Evolutionary conservation across 208 protist genomes (phyloP).

Genomic region (Herpetomonas samuelpessoai): DNA sequence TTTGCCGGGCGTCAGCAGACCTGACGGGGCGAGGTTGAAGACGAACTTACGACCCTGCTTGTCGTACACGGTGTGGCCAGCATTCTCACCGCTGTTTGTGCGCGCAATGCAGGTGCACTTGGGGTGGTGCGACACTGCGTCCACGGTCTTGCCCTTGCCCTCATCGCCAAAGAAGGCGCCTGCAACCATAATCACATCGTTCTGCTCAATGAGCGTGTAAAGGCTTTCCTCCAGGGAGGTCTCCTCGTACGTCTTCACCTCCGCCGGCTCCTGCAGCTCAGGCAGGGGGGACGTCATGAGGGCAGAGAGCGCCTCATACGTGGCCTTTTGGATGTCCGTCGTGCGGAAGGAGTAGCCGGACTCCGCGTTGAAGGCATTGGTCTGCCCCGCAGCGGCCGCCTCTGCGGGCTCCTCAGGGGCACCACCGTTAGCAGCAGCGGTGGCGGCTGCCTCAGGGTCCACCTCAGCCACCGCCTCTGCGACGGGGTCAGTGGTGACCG

Average conservation of each 20-base stretch:
- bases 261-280: slow-evolving; percentile 66
- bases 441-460: no score
- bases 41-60: slow-evolving; percentile 77
- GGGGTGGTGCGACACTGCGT: slow-evolving; percentile 81
- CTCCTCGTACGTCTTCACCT: slow-evolving; percentile 63
- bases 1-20: slow-evolving; percentile 69
- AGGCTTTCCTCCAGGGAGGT: slow-evolving; percentile 61
- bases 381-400: neutral
- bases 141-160: slow-evolving; percentile 92
- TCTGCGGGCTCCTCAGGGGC: no score
- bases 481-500: no score
- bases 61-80: slow-evolving; percentile 91
- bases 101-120: slow-evolving; percentile 82
- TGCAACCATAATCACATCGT: slow-evolving; percentile 88
- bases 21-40: slow-evolving; percentile 91
- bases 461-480: no score
- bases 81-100: slow-evolving; percentile 92
- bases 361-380: slow-evolving; percentile 4
- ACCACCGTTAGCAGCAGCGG: no score
- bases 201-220: slow-evolving; percentile 73
- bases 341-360: slow-evolving; percentile 42
- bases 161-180: slow-evolving; percentile 93
- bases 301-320: slow-evolving; percentile 55
- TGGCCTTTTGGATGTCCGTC: slow-evolving; percentile 35
- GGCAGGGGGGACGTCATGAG: slow-evolving; percentile 39